A percentile compares a stretch with the other conserved stretches of the same genome.
Conservation (phyloP, 73 alveolate genomes). For the Stentor coeruleus region DNA sequence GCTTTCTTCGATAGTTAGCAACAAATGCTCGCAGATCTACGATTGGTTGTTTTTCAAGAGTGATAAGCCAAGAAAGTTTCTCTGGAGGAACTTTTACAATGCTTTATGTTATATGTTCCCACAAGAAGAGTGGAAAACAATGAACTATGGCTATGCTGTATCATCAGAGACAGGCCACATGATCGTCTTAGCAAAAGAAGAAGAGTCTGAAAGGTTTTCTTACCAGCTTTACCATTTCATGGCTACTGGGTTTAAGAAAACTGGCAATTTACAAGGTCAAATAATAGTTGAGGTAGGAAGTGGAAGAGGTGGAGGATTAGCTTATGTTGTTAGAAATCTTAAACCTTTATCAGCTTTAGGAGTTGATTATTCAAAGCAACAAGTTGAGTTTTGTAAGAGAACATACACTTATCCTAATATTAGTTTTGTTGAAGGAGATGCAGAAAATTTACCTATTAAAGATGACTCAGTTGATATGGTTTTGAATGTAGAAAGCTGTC, state of each 20-base stretch:
- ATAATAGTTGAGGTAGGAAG: slow-evolving; percentile 77
- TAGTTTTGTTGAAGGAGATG: slow-evolving; percentile 60
- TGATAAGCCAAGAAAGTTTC: slow-evolving; percentile 53
- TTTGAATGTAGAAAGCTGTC: slow-evolving; percentile 72
- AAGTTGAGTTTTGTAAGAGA: slow-evolving; percentile 52
- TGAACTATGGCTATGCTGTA: slow-evolving; percentile 80
- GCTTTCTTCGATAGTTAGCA: background rate
- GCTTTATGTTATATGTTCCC: slow-evolving; percentile 47
- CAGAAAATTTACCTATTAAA: slow-evolving; percentile 53
- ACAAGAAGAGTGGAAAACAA: slow-evolving; percentile 41
- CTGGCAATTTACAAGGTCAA: slow-evolving; percentile 50
- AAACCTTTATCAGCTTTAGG: slow-evolving; percentile 59
- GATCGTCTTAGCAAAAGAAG: slow-evolving; percentile 42
- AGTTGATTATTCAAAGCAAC: slow-evolving; percentile 60
- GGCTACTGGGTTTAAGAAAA: slow-evolving; percentile 37
- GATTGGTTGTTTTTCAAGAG: background rate
- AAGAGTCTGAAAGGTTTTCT: slow-evolving; percentile 52
- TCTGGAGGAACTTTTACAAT: slow-evolving; percentile 65
- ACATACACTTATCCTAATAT: slow-evolving; percentile 30
- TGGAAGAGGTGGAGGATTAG: slow-evolving; percentile 90
- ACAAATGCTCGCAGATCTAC: background rate
- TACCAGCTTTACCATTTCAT: slow-evolving; percentile 62
- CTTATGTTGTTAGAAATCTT: slow-evolving; percentile 51
- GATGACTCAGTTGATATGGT: slow-evolving; percentile 51
- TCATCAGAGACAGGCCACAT: slow-evolving; percentile 56